Base-by-base conservation (phyloP, 345 rosid genomes). In the Rhodomyrtus tomentosa region DNA sequence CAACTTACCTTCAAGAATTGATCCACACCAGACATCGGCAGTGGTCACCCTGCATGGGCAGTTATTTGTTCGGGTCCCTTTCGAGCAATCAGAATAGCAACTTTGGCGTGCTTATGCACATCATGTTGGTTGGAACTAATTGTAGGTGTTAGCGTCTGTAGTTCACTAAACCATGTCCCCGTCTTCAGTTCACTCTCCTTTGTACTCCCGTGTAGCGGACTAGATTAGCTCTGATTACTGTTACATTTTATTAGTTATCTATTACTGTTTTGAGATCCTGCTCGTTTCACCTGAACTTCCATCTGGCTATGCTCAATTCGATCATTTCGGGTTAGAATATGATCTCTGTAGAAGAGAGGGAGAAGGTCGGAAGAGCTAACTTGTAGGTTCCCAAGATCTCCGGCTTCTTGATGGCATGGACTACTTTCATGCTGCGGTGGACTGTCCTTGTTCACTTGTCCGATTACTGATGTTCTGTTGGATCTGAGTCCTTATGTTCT, bases 11-110 rank as follows among this genome's bases (percentile, higher is more conserved):
- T 87, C 90, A 10, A 89, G 94, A 87, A 94, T 94, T 11, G 95
- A 92, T 81, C 93, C 96, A 13, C 93, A 88, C 85, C 94, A 92
- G 40, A 92, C 96, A 54, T 91, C 96, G 7, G 95, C 96, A 2
- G 95, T 94, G 81, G 96, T 94, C 58, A 94, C 95, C 81, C 84
- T 94, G 80, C 96, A 94, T 42, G 96, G 96, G 15, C 96, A 93
- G 85, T 83, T 94, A 85, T 92, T 90, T 55, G 91, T 92, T n/a
- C 92, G 96, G 25, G 96, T 91, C 36, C 96, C 96, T 16, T 90
- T 92, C 42, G 92, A 91, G 91, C 90, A 83, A 55, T 68, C 89
- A 0, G 90, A 86, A 80, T 84, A 86, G 82, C 40, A 52, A 52
- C 32, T 48, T 81, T 18, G 20, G 24, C 59, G 45, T 38, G 58